Conservation (phyloP, 2,329 filamentous ascomycete species). For the Aureobasidium leucospermi region DNA sequence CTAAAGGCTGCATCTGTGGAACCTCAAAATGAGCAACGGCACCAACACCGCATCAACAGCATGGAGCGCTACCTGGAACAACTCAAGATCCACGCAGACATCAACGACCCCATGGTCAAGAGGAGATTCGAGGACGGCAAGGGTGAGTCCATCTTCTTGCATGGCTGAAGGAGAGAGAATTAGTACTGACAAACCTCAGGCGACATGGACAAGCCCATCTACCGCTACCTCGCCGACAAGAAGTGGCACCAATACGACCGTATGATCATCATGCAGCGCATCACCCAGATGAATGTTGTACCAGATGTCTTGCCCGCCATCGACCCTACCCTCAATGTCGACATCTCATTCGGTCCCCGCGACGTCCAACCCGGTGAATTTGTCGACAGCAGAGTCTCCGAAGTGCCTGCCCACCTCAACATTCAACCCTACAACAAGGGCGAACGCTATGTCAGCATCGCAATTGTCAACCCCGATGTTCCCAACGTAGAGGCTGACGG, state of each 20-base stretch:
- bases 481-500: conserved; percentile 67
- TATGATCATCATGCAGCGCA: conserved; percentile 73
- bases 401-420: conserved; percentile 64
- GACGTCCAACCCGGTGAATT: conserved; percentile 70
- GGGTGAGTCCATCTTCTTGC: conserved; percentile 47
- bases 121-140: conserved; percentile 86
- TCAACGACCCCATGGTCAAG: conserved; percentile 92
- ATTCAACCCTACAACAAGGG: conserved; percentile 81
- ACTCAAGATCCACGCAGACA: conserved; percentile 83
- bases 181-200: conserved; percentile 43
- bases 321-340: conserved; percentile 70
- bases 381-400: conserved; percentile 66
- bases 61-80: conserved; percentile 67
- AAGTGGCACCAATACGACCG: conserved; percentile 84
- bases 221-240: conserved; percentile 76
- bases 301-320: conserved; percentile 81
- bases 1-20: conserved; percentile 47
- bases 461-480: conserved; percentile 84
- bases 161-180: neutral
- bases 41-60: conserved; percentile 59
- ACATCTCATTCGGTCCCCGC: conserved; percentile 64
- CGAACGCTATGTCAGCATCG: conserved; percentile 73
- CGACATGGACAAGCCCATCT: conserved; percentile 94
- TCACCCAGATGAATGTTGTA: conserved; percentile 76
- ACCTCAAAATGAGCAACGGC: conserved; percentile 31